Percentiles rank a stretch among this genome's conserved stretches.
Evolutionary conservation across 2,329 filamentous ascomycete genomes (phyloP).

Genomic region (Phialophora expanda): DNA sequence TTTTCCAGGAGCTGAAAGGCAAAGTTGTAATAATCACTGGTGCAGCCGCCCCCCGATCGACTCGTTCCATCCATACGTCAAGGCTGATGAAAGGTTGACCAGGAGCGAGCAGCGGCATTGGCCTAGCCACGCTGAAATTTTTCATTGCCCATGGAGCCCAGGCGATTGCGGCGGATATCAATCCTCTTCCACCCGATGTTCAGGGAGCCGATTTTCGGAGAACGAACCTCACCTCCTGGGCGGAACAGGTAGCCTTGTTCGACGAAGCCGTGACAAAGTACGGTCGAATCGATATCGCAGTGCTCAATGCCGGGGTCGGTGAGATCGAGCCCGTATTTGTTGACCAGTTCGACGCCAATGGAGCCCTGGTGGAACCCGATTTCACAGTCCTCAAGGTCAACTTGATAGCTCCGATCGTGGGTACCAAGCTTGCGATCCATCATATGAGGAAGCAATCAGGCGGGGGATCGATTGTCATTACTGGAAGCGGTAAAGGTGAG

Average conservation of each 20-base stretch:
- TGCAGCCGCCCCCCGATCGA: not conserved
- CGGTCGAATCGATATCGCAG: not conserved
- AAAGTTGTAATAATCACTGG: not conserved
- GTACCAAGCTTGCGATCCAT: constrained; percentile 2
- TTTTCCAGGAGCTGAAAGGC: not conserved
- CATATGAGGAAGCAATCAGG: constrained; percentile 2
- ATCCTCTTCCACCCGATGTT: not conserved
- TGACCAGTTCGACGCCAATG: not conserved
- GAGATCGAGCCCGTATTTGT: not conserved
- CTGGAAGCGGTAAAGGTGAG: not conserved
- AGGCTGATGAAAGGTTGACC: not conserved
- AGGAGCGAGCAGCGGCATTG: not conserved
- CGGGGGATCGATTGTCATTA: not conserved
- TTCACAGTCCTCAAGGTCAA: constrained; percentile 6
- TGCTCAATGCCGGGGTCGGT: not conserved
- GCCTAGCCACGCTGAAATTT: not conserved
- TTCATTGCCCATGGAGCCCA: not conserved
- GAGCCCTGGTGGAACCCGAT: not conserved
- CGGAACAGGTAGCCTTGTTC: not conserved
- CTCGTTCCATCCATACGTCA: not conserved
- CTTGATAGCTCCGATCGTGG: constrained; percentile 6
- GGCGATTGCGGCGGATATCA: not conserved
- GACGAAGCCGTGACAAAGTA: not conserved
- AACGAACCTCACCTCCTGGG: not conserved
- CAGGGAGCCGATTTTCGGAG: not conserved